Base-by-base conservation (phyloP, 1,284 basidiomycete species). In the Puccinia triticina region DNA sequence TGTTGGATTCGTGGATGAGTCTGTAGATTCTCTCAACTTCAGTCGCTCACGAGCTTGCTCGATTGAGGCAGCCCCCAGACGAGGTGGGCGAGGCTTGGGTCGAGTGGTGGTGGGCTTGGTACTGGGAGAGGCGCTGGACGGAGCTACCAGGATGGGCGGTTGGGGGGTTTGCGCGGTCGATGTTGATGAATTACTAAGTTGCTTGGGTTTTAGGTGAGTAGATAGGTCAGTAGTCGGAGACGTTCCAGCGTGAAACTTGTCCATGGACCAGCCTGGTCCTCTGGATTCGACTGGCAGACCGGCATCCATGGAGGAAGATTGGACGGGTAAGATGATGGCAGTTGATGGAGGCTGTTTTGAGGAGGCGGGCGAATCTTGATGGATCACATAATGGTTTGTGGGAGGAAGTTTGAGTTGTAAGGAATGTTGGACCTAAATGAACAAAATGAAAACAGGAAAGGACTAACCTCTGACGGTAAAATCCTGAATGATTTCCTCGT, bases 231-330 rank as follows among this genome's bases (percentile, higher is more conserved):
- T 50, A 50, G 53, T 69, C 21, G 77, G 55, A 8, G 77, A 78
- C 29, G 26, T 67, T 5, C 26, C 14, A 5, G 23, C 46, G 29
- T 77, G 43, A 50, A 69, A 67, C 37, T 78, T 69, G 64, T 66
- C 67, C 46, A 43, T 48, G 2, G 77, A 78, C 77, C 77, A 78
- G 1, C 77, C 77, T 26, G 77, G 64, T 40, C n/a, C 64, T 66
- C 77, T 61, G 18, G 59, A 48, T 26, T 72, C 50, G 14, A 32
- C 48, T 66, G 64, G 29, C 10, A 34, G 37, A 61, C 32, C 23
- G 1, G 64, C n/a, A 34, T 32, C 43, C 61, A 78, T 67, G n/a
- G 77, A 66, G n/a, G 64, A 67, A 53, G 77, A 32, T 43, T 66
- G 12, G 1, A 72, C 46, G 14, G 69, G 50, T 29, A 48, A 32